Evolutionary conservation across 2,329 filamentous ascomycete species (phyloP), one percentile per base, ranked within the genome.

Genomic region (Paramyrothecium sp.): DNA sequence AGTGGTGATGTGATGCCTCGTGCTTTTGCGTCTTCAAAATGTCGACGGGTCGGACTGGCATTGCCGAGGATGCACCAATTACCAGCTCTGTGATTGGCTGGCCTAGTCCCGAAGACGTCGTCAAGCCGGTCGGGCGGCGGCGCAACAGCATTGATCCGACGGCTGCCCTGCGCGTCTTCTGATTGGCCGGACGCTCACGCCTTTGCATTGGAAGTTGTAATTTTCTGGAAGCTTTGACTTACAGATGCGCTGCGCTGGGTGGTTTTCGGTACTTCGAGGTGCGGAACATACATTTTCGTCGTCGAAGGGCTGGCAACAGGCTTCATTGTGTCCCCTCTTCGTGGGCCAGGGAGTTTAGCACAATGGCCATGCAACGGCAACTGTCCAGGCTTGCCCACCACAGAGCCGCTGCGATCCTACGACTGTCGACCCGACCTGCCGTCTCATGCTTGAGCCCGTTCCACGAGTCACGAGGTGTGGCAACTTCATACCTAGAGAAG

Each of bases 51-150:
- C 60, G 63, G 60, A 62, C n/a, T 44, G 55, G 58, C 56, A 80
- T 81, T 81, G 77, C 80, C 80, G 80, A 82, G 80, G 78, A 76
- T 75, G 70, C 73, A 44, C 61, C 70, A 78, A 81, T 75, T 78
- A 70, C 65, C 62, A 67, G 63, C 59, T 63, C 58, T 64, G 56
- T 77, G 71, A 82, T 82, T 82, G 80, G 80, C 58, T 67, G 60
- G 44, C 12, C 34, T 34, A 54, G 54, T 67, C 62, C 66, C 68
- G 63, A 60, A 55, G 56, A 62, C 63, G 61, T 60, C 67, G 65
- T 65, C 63, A 60, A 61, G 57, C 63, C 66, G 65, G 63, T 56
- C 60, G 33, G 50, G 51, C 44, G 62, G 63, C 58, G 52, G 23
- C 61, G 71, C 64, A 72, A 70, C 54, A 72, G 69, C 54, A 44